Evolutionary conservation across 2,329 filamentous ascomycete species (phyloP), one percentile per base, ranked within the genome.

Genomic region (Helotiales sp.): DNA sequence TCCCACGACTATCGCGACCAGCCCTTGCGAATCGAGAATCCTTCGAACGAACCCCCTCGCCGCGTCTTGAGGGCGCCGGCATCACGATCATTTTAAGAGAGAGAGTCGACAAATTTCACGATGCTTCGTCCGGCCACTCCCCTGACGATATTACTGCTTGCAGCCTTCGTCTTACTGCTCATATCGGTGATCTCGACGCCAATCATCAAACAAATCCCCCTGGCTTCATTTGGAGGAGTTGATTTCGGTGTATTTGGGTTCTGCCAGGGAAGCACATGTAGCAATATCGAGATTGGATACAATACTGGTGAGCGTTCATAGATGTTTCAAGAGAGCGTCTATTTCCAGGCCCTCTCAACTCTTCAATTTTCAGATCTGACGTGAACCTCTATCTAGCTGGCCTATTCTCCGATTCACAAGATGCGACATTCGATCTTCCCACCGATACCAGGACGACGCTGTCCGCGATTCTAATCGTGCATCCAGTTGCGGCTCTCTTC

Each of bases 231-330:
- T 70, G 77, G 87, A 40, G 86, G 88, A 67, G 84, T 90, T 66
- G 87, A 86, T 65, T 97, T 96, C 78, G 95, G 95, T 49, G 93
- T 98, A 49, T 93, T 98, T 77, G 95, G 95, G 25, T 96, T 85
- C 69, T 99, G 95, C 75, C 80, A 85, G 63, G 78, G 76, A 36
- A 73, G 72, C 61, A 70, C 75, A 58, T 98, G 95, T 74, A 90
- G 84, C 68, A 77, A 79, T 38, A 84, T 93, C 63, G 83, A 88
- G 71, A 83, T 99, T 67, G 95, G 93, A 71, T 99, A 98, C 75
- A 86, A 89, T 70, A 88, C 87, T 65, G 83, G 92, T 96, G 79
- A 67, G 87, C 81, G 40, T 54, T 54, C 31, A 34, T 33, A 44
- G 19, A 44, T 22, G 31, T 49, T 17, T 25, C 52, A 42, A 36